Evolutionary conservation across 208 protist species (phyloP).

Genomic region (Wallacemonas sp.): DNA sequence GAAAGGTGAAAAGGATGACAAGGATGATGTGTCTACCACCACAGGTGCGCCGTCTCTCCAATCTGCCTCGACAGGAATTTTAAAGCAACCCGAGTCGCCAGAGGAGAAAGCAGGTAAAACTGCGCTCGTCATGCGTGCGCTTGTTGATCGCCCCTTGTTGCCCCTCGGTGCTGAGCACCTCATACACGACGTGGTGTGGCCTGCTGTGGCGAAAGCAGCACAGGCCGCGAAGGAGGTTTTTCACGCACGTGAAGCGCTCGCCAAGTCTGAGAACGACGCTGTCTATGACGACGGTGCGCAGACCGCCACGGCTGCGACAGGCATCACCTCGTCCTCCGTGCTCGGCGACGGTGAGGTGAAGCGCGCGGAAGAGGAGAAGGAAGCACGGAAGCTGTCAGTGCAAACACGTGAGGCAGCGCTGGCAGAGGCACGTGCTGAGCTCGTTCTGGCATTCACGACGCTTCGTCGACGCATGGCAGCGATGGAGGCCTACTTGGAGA

Average conservation of each 20-base stretch:
- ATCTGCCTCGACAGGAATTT: background rate
- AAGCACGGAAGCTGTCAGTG: constrained; percentile 21
- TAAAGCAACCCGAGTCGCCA: background rate
- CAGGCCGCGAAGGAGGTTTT: constrained; percentile 34
- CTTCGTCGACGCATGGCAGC: constrained; percentile 17
- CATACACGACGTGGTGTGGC: constrained; percentile 53
- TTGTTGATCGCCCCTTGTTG: constrained; percentile 63
- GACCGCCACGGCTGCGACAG: background rate
- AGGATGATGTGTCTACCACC: background rate
- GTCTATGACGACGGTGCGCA: background rate
- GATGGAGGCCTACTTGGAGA: constrained; percentile 16
- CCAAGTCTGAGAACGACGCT: background rate
- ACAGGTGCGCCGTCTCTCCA: background rate
- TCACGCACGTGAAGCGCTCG: background rate
- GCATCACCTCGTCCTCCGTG: background rate
- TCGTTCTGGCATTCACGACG: constrained; percentile 17
- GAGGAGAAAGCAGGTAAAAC: constrained; percentile 18
- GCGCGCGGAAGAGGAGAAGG: background rate
- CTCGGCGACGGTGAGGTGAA: too few species aligned
- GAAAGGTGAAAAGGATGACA: background rate
- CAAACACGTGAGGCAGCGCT: constrained; percentile 17
- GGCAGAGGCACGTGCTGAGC: constrained; percentile 6
- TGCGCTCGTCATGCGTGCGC: constrained; percentile 36
- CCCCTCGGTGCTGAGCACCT: constrained; percentile 54
- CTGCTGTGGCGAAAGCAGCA: constrained; percentile 34